Evolutionary conservation across 805 yeast species (phyloP), one percentile per base, ranked within the genome.

Genomic region (Starmerella vitae): DNA sequence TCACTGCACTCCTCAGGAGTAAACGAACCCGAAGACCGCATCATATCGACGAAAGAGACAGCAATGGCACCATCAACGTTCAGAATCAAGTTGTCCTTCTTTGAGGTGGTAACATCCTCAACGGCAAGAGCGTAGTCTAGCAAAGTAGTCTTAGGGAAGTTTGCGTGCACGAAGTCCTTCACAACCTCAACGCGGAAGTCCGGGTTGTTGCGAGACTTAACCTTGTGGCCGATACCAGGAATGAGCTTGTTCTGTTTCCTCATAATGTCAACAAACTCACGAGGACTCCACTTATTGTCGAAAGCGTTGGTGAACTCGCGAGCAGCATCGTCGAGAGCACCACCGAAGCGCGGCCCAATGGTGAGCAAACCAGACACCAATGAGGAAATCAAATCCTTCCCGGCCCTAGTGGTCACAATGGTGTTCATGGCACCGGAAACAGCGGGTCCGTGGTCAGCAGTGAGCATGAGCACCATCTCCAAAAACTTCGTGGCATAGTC

Each of bases 401-500:
- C 69, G 19, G 69, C 69, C 45, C 69, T 61, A 29, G 69, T 65
- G 32, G 69, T 64, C 48, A 64, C 61, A 42, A 64, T 64, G 38
- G 69, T 64, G 56, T 64, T 64, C 70, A 65, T 63, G 39, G 69
- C 69, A 40, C 69, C 69, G 20, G 62, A 55, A 14, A 64, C 69
- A 33, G 69, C 69, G 17, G 69, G 69, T 41, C 69, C 69, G 50
- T 64, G 69, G 48, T 64, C 69, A 30, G 69, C 69, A 21, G 69
- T 65, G 28, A 64, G 58, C 70, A 65, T 65, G 36, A 64, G 60
- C n/a, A 64, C 70, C 69, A 64, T 64, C 50, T 64, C 69, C 32
- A 64, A 49, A 52, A 64, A 64, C 60, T 63, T 63, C 39, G 66
- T 53, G 28, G 67, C 70, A 41, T 63, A 64, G 28, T 55, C 43